phyloP scores from a whole-genome alignment of 2,329 filamentous ascomycete genomes.

The Daldinia sp. region DNA sequence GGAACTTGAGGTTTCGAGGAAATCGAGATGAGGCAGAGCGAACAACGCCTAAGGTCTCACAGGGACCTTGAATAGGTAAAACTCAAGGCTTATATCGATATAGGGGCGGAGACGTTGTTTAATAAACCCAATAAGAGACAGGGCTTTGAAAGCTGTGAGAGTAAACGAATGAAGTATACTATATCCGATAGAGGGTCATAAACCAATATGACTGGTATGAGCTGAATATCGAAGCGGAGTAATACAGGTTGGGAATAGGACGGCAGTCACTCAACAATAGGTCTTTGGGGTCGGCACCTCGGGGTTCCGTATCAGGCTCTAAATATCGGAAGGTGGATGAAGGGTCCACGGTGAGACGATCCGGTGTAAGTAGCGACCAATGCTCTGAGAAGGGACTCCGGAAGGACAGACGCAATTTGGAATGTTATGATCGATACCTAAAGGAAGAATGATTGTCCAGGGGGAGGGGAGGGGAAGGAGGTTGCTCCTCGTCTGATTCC shows the following conservation, averaged over 20 bases:
- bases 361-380: conserved; percentile 12
- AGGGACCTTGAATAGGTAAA: conserved; percentile 10
- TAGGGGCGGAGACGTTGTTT: conserved; percentile 3
- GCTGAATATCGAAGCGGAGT: conserved; percentile 21
- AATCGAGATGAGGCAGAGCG: conserved; percentile 9
- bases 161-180: conserved; percentile 14
- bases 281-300: conserved; percentile 15
- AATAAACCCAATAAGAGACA: conserved; percentile 12
- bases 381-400: conserved; percentile 6
- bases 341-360: conserved; percentile 8
- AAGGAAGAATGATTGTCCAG: conserved; percentile 29
- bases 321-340: not conserved
- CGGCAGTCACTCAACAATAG: conserved; percentile 12
- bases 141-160: not conserved
- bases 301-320: conserved; percentile 13
- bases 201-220: conserved; percentile 13
- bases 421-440: conserved; percentile 23
- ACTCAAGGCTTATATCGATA: not conserved
- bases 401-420: conserved; percentile 4
- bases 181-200: not conserved
- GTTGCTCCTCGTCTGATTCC: conserved; percentile 30
- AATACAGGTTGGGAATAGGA: conserved; percentile 18
- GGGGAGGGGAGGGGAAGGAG: conserved; percentile 14
- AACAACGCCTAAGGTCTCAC: conserved; percentile 13
- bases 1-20: conserved; percentile 18